Evolutionary conservation across 495 filamentous ascomycete genomes (phyloP), one percentile per base, ranked within the genome.

Genomic region (Penicillium chermesinum): DNA sequence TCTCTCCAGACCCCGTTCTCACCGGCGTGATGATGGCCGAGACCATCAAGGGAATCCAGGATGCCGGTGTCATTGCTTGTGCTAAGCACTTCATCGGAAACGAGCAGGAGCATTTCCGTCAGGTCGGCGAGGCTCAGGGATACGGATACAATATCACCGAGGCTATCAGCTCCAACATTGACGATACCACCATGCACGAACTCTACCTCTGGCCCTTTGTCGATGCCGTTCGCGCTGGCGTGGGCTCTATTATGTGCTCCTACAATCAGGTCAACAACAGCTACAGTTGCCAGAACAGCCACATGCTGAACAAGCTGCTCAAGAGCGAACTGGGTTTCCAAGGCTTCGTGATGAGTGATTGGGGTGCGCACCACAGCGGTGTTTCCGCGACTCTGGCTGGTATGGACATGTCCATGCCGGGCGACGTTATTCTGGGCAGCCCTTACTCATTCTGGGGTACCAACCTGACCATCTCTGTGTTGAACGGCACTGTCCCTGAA

Each of bases 131-230:
- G 60, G 76, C 81, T 2, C 62, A 62, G 37, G 75, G 70, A 13
- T 85, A 79, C 50, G 82, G 83, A 2, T 84, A 75, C 61, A 75
- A 84, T 50, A 84, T 88, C 46, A 64, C 57, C 18, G 79, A 91
- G 44, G 70, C 74, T 19, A 40, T 84, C 4, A 93, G 88, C 59
- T 81, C 84, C 13, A 98, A 96, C 61, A 70, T 96, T 13, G 93
- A 96, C 61, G 93, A 98, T 67, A 84, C 81, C 63, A 94, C 91
- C 2, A 80, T 98, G 81, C 93, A 98, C 65, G 93, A 98, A 66
- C 60, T 93, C 30, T 98, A 98, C 61, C 75, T 96, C 9, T 98
- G 93, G 73, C 87, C 87, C 14, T 89, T 88, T 51, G 87, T 86
- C 10, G 87, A 88, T 65, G 78, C 83, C 10, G 78, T 88, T 38